Evolutionary conservation across 768 basidiomycete genomes (phyloP).

Genomic region (Pisolithus orientalis): DNA sequence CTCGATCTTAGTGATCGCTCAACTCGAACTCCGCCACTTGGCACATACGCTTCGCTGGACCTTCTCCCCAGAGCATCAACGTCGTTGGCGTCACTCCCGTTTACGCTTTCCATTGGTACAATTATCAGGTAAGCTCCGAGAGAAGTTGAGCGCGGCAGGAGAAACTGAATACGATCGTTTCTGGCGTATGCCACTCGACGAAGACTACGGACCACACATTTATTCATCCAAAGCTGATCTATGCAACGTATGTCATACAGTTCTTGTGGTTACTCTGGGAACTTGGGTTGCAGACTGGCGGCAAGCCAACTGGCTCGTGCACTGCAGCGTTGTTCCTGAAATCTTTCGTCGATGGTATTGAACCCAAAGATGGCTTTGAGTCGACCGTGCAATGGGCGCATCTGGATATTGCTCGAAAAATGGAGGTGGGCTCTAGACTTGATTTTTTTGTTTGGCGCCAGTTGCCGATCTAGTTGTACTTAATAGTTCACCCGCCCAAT

Average conservation of each 20-base stretch:
- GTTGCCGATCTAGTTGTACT: not conserved
- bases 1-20: constrained; percentile 70
- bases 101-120: constrained; percentile 14
- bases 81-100: constrained; percentile 50
- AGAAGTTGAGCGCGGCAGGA: constrained; percentile 60
- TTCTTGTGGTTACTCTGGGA: not conserved
- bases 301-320: constrained; percentile 59
- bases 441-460: not conserved
- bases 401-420: constrained; percentile 60
- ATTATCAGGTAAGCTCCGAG: constrained; percentile 77
- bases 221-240: no score
- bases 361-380: no score
- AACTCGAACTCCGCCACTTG: constrained; percentile 56
- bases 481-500: constrained; percentile 47
- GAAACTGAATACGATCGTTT: constrained; percentile 73
- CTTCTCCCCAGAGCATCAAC: constrained; percentile 49
- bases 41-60: not conserved
- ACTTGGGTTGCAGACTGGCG: constrained; percentile 50
- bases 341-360: no score
- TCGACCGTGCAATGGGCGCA: constrained; percentile 80
- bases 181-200: constrained; percentile 46
- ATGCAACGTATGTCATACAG: not conserved
- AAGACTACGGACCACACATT: no score
- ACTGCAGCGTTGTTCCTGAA: constrained; percentile 58
- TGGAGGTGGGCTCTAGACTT: constrained; percentile 47